These are phyloP conservation scores for Monotropa hypopitys DNA, from an alignment of 179 eudicot genomes.

Conservation along the genomic window DNA sequence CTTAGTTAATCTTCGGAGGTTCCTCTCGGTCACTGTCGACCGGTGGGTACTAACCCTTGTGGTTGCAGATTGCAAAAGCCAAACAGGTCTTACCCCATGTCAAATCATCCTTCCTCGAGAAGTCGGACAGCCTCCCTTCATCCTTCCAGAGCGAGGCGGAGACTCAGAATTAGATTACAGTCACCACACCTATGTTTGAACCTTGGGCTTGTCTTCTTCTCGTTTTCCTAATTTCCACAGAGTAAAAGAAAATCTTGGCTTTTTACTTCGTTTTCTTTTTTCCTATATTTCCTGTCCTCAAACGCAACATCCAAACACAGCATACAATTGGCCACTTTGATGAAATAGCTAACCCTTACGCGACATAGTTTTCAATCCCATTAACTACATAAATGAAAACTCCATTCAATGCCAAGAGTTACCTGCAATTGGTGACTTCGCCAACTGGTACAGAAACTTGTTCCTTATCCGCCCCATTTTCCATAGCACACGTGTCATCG, in stretches of 20 bases:
- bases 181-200: background rate
- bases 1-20: too few species aligned
- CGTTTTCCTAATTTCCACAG: background rate
- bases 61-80: too few species aligned
- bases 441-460: conserved; percentile 2
- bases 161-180: too few species aligned
- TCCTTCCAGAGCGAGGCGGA: too few species aligned
- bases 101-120: too few species aligned
- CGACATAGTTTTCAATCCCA: too few species aligned
- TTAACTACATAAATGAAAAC: background rate
- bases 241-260: background rate
- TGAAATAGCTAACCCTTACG: too few species aligned
- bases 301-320: background rate
- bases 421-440: conserved; percentile 34
- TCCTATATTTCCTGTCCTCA: background rate
- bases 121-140: too few species aligned
- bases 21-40: too few species aligned
- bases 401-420: conserved; percentile 1
- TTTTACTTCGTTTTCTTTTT: background rate
- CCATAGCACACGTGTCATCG: conserved; percentile 5
- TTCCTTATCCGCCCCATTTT: conserved; percentile 15
- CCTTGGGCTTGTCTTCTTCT: background rate
- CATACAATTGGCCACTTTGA: too few species aligned
- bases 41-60: too few species aligned
- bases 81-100: too few species aligned